These are phyloP conservation scores for Beta corolliflora DNA, from an alignment of 179 eudicot species.

Conservation along the genomic window DNA sequence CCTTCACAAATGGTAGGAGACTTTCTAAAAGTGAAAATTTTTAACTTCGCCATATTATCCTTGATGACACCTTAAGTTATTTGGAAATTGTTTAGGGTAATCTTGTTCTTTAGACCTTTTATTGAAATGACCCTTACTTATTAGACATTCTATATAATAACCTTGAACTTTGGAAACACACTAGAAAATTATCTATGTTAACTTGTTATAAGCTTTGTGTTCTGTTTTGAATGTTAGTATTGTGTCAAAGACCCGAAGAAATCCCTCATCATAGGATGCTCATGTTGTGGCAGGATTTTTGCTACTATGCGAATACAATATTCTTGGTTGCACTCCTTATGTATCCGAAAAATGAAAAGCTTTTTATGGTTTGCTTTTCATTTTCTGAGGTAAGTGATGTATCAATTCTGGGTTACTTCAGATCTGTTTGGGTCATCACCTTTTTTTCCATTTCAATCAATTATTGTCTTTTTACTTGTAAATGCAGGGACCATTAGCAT, in stretches of 20 bases:
- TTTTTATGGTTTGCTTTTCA: slow-evolving; percentile 96
- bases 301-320: slow-evolving; percentile 97
- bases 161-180: too few relatives aligned
- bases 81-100: too few relatives aligned
- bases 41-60: too few relatives aligned
- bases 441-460: background rate
- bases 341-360: slow-evolving; percentile 82
- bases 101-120: too few relatives aligned
- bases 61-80: too few relatives aligned
- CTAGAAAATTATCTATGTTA: too few relatives aligned
- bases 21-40: too few relatives aligned
- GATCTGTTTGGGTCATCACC: background rate
- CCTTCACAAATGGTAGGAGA: too few relatives aligned
- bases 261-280: background rate
- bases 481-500: slow-evolving; percentile 89
- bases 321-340: slow-evolving; percentile 80
- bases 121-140: too few relatives aligned
- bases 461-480: background rate
- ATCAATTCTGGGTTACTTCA: background rate
- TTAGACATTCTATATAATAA: too few relatives aligned
- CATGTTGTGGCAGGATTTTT: slow-evolving; percentile 73
- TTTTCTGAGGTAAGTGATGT: slow-evolving; percentile 82
- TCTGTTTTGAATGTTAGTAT: background rate
- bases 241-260: background rate
- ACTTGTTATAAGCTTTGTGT: background rate